These are phyloP conservation scores for Penicillium nordicum DNA, from an alignment of 2,329 filamentous ascomycete species.

Conservation along the genomic window DNA sequence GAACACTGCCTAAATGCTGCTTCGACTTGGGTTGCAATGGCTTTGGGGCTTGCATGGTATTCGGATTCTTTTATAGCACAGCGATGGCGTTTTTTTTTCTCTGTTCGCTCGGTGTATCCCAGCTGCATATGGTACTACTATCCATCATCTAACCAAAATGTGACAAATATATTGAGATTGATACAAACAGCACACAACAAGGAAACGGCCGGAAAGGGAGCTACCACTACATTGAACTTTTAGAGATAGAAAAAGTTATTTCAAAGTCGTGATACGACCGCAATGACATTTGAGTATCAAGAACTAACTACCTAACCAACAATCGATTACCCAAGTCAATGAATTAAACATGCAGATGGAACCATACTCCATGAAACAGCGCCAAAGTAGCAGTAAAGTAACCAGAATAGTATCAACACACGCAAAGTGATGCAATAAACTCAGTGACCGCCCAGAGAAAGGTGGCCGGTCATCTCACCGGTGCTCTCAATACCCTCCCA, in stretches of 20 bases:
- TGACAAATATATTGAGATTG: not conserved
- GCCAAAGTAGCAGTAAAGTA: conserved; percentile 4
- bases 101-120: not conserved
- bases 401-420: conserved; percentile 3
- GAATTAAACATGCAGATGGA: conserved; percentile 7
- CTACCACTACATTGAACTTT: not conserved
- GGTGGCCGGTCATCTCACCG: conserved; percentile 36
- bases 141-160: not conserved
- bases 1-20: not conserved
- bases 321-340: conserved; percentile 2
- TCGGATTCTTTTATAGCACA: conserved; percentile 1
- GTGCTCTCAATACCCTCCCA: conserved; percentile 46
- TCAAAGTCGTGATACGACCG: not conserved
- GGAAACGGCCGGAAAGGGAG: not conserved
- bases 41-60: not conserved
- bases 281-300: conserved; percentile 7
- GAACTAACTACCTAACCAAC: conserved; percentile 7
- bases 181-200: not conserved
- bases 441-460: conserved; percentile 18
- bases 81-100: conserved; percentile 10
- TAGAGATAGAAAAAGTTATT: not conserved
- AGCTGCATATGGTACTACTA: not conserved
- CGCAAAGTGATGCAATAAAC: conserved; percentile 4
- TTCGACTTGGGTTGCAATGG: not conserved
- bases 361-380: conserved; percentile 5